Evolutionary conservation across 2,329 filamentous ascomycete species (phyloP).

Genomic region (Cadophora sp.): DNA sequence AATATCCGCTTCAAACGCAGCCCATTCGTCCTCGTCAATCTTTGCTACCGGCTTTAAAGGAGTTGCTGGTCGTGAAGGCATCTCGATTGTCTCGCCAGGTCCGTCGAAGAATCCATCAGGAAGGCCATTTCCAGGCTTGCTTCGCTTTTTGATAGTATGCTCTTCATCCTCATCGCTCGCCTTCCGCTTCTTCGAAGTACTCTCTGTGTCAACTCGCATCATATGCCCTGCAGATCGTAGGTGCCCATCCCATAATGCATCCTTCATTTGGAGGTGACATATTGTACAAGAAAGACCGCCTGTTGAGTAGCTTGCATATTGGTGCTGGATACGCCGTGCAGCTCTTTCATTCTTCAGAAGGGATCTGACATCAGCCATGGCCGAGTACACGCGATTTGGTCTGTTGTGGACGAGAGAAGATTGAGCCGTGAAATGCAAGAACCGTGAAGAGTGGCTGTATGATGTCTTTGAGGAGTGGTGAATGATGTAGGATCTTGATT

Average conservation of each 20-base stretch:
- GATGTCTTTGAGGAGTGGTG: background rate
- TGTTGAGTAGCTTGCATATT: slow-evolving; percentile 70
- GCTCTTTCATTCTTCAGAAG: slow-evolving; percentile 80
- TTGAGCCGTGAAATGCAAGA: background rate
- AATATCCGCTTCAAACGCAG: slow-evolving; percentile 85
- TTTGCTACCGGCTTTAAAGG: slow-evolving; percentile 52
- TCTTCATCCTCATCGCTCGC: slow-evolving; percentile 45
- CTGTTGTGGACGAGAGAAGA: background rate
- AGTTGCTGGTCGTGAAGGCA: slow-evolving; percentile 68
- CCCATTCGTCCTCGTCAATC: slow-evolving; percentile 82
- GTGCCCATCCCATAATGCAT: slow-evolving; percentile 72
- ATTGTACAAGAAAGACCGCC: slow-evolving; percentile 72
- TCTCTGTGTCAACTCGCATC: slow-evolving; percentile 45
- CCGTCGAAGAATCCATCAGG: slow-evolving; percentile 45
- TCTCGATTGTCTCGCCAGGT: slow-evolving; percentile 52
- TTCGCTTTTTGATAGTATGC: slow-evolving; percentile 52
- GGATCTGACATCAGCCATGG: slow-evolving; percentile 80
- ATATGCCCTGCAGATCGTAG: slow-evolving; percentile 54
- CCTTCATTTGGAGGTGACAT: slow-evolving; percentile 70
- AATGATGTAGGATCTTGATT: background rate
- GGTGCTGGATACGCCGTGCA: slow-evolving; percentile 74
- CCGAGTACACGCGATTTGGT: background rate
- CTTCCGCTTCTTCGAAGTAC: slow-evolving; percentile 58
- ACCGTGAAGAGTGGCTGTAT: background rate
- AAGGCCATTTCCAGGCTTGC: slow-evolving; percentile 46